These are phyloP conservation scores for Polymyxa betae DNA, from an alignment of 208 protist species.

Conservation along the genomic window DNA sequence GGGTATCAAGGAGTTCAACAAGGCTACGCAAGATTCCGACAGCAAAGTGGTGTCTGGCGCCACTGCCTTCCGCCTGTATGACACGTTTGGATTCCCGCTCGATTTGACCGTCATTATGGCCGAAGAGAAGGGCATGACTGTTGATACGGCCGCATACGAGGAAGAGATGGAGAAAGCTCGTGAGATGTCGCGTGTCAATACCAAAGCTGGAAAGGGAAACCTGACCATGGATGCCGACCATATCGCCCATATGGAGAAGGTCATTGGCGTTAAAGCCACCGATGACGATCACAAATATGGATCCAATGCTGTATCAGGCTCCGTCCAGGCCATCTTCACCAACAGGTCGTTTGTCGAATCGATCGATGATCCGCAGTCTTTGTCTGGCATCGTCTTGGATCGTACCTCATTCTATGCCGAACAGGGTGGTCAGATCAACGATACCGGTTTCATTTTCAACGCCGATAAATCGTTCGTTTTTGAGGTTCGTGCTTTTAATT, in stretches of 20 bases:
- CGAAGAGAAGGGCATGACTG: slow-evolving; percentile 82
- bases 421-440: slow-evolving; percentile 85
- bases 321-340: slow-evolving; percentile 75
- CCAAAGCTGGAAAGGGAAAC: neutral
- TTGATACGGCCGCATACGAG: slow-evolving; percentile 74
- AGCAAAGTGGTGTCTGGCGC: slow-evolving; percentile 40
- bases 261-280: slow-evolving; percentile 79
- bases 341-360: slow-evolving; percentile 78
- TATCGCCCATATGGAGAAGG: slow-evolving; percentile 78
- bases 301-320: slow-evolving; percentile 47
- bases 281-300: slow-evolving; percentile 91
- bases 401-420: slow-evolving; percentile 97
- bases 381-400: slow-evolving; percentile 70
- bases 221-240: slow-evolving; percentile 73
- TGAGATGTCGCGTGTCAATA: slow-evolving; percentile 8
- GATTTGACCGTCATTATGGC: slow-evolving; percentile 96
- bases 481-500: neutral
- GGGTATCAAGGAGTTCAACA: slow-evolving; percentile 89
- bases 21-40: slow-evolving; percentile 50
- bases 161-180: slow-evolving; percentile 56
- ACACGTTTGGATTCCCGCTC: slow-evolving; percentile 87
- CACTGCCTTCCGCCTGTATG: slow-evolving; percentile 65
- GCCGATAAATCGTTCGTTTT: slow-evolving; percentile 8
- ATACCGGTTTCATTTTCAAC: slow-evolving; percentile 50
- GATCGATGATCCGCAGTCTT: slow-evolving; percentile 69